These are phyloP conservation scores for Luvunga scandens DNA, from an alignment of 345 rosid species.

Conservation along the genomic window DNA sequence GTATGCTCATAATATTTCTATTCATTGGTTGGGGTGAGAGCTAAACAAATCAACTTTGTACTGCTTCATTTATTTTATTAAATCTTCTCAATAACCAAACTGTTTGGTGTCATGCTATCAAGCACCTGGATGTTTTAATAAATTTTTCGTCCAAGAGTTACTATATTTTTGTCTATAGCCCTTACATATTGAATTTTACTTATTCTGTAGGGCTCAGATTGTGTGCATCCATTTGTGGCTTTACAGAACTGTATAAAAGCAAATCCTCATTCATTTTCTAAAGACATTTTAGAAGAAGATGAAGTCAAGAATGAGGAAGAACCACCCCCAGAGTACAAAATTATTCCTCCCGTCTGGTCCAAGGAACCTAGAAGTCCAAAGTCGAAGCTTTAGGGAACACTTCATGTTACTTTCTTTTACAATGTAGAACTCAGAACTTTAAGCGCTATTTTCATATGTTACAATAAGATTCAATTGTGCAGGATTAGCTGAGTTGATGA, in stretches of 20 bases:
- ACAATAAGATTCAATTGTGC: background rate
- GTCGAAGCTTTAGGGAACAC: constrained; percentile 44
- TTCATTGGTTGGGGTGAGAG: background rate
- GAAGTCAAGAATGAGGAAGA: constrained; percentile 47
- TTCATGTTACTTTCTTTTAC: background rate
- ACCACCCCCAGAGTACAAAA: constrained; percentile 45
- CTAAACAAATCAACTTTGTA: background rate
- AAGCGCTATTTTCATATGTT: background rate
- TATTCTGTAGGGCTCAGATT: constrained; percentile 71
- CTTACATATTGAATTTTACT: background rate
- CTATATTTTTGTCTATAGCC: background rate
- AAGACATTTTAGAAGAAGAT: constrained; percentile 41
- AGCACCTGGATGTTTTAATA: background rate
- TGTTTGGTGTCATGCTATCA: background rate
- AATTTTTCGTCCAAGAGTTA: background rate
- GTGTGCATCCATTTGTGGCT: constrained; percentile 76
- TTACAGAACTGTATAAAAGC: constrained; percentile 80
- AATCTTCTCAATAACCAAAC: background rate
- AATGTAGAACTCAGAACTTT: background rate
- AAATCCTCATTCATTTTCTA: constrained; percentile 70
- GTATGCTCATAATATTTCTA: background rate
- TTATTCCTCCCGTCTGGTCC: constrained; percentile 74
- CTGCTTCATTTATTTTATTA: no score
- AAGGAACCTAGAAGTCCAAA: constrained; percentile 40
- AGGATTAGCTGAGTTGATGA: background rate